Evolutionary conservation across 2,329 filamentous ascomycete genomes (phyloP), one percentile per base, ranked within the genome.

Genomic region (Nigrospora oryzae): DNA sequence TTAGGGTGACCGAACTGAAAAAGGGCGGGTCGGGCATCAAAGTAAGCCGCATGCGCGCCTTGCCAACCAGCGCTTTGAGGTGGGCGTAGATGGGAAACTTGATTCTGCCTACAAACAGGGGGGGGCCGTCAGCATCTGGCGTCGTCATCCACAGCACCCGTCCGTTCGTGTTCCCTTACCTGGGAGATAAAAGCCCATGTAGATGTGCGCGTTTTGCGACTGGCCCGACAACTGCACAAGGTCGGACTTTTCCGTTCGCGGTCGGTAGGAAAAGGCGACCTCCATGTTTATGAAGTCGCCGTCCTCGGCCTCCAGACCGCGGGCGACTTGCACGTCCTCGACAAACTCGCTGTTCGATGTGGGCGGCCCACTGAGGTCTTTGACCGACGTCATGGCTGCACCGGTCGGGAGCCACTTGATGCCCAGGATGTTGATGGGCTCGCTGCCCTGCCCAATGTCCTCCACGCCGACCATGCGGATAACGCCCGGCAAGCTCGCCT

Each of bases 331-430:
- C 8, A 28, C 23, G 8, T 28, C 23, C 5, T 28, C 23, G 23
- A 28, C 7, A 28, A 28, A 28, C 23, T 28, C 23, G 7, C 23
- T 28, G 5, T 28, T 7, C 23, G 23, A 6, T 7, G 23, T 28
- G 23, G 23, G 23, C 8, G 23, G 23, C 5, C 23, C 23, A 7
- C 23, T 28, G 23, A 28, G 5, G 5, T 28, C 23, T 28, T 28
- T 28, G 15, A 36, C 16, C 14, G 33, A 16, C n/a, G 28, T 42
- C 40, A 42, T 42, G 17, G 40, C 40, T 6, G 40, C 40, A 8
- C 40, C 40, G 1, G 40, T 42, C 10, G 40, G 40, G 32, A 42
- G 40, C 40, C 40, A 42, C 16, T 42, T 42, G 32, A 42, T 42
- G 3, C 40, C 40, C 1, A 42, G 40, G 13, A 42, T 42, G 40